These are phyloP conservation scores for Nephelium lappaceum DNA, from an alignment of 345 rosid species.

Conservation along the genomic window DNA sequence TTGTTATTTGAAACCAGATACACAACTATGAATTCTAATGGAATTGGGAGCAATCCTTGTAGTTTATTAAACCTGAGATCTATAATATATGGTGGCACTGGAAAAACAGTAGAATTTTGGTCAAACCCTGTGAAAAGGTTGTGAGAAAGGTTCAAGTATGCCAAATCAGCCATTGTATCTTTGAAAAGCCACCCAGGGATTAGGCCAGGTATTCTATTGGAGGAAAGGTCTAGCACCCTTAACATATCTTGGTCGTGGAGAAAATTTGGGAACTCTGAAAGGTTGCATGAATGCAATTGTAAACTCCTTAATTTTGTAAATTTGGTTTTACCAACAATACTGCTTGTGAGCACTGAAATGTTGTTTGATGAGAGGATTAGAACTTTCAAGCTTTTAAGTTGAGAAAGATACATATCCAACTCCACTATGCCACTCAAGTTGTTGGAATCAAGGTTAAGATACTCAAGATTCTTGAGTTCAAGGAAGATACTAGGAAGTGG, in stretches of 20 bases:
- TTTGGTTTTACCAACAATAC: too few species aligned
- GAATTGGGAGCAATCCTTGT: not conserved
- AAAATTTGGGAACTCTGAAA: not conserved
- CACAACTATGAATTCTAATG: accelerated
- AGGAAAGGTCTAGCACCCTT: not conserved
- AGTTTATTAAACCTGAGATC: not conserved
- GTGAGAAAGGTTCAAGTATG: not conserved
- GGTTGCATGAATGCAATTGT: not conserved
- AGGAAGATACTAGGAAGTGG: not conserved
- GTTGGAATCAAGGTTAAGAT: not conserved
- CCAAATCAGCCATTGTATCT: not conserved
- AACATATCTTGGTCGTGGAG: not conserved
- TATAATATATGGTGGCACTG: accelerated
- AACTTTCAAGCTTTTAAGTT: too few species aligned
- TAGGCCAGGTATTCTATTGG: not conserved
- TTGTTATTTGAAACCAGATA: not conserved
- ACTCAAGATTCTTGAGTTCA: not conserved
- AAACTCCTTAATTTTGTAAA: too few species aligned
- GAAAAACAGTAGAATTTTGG: not conserved
- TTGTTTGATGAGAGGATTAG: not conserved
- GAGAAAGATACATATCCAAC: not conserved
- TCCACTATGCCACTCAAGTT: not conserved
- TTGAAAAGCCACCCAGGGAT: not conserved
- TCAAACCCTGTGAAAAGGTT: not conserved
- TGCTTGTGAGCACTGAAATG: not conserved